These are phyloP conservation scores for Picea abies DNA, from an alignment of 83 land plant genomes.

Conservation along the genomic window DNA sequence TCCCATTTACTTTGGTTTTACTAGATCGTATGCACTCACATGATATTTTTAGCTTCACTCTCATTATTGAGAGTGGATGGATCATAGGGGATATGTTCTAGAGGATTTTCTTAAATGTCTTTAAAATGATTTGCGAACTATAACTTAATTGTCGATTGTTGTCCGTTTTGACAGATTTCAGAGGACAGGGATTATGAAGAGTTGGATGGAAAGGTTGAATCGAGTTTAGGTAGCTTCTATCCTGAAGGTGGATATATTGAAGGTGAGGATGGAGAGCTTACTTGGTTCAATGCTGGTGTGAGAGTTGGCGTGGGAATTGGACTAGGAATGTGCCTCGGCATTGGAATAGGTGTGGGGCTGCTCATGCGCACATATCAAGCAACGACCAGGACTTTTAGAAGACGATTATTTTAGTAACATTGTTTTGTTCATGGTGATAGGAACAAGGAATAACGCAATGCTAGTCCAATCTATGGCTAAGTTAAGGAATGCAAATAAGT, in stretches of 20 bases:
- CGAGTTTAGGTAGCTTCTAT: conserved; percentile 14
- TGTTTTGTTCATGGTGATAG: not conserved
- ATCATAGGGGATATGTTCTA: too few species aligned
- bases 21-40: too few species aligned
- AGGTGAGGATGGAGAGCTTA: conserved; percentile 74
- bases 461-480: not conserved
- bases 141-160: too few species aligned
- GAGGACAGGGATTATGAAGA: too few species aligned
- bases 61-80: too few species aligned
- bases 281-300: conserved; percentile 91
- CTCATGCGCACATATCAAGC: conserved; percentile 60
- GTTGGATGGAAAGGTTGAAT: conserved; percentile 13
- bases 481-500: conserved; percentile 6
- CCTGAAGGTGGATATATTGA: conserved; percentile 46
- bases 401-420: conserved; percentile 24
- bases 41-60: too few species aligned
- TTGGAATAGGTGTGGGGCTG: conserved; percentile 72
- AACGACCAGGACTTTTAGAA: conserved; percentile 48
- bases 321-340: conserved; percentile 70
- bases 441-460: not conserved
- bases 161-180: too few species aligned
- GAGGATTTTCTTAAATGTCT: too few species aligned
- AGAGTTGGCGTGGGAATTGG: conserved; percentile 81
- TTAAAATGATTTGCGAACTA: too few species aligned
- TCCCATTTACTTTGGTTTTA: too few species aligned